Conservation (phyloP, 805 yeast genomes). For the Candida pseudoglaebosa region DNA sequence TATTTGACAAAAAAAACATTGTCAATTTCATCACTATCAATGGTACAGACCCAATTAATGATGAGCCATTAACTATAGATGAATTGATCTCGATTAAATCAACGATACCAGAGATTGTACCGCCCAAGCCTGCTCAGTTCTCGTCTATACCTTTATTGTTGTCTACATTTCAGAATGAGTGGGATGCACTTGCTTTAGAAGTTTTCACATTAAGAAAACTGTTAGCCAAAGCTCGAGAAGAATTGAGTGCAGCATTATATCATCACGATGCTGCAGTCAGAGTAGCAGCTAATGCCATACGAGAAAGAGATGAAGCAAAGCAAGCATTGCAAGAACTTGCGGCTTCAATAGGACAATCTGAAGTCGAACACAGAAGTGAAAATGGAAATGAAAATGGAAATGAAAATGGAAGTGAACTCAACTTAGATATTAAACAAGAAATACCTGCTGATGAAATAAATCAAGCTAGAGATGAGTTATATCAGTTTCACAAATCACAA, state of each 20-base stretch:
- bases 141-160: constrained; percentile 78
- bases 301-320: constrained; percentile 72
- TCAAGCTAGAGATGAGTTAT: constrained; percentile 30
- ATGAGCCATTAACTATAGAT: constrained; percentile 52
- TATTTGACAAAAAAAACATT: constrained; percentile 65
- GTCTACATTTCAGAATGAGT: constrained; percentile 76
- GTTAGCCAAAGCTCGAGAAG: constrained; percentile 60
- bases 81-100: constrained; percentile 49
- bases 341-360: constrained; percentile 30
- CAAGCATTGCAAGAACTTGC: constrained; percentile 59
- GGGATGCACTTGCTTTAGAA: constrained; percentile 85
- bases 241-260: constrained; percentile 72
- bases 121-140: constrained; percentile 43
- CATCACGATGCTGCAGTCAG: constrained; percentile 88
- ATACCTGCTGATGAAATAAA: constrained; percentile 20
- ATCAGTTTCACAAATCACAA: constrained; percentile 32
- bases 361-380: constrained; percentile 14
- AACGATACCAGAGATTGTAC: constrained; percentile 18
- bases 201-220: constrained; percentile 73
- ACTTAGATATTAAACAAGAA: constrained; percentile 4
- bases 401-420: background rate
- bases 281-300: constrained; percentile 72
- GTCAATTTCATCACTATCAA: constrained; percentile 59
- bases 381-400: constrained; percentile 1
- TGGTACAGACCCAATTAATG: constrained; percentile 72